Evolutionary conservation across 495 filamentous ascomycete species (phyloP), one percentile per base, ranked within the genome.

Genomic region (Penicillium ochrochloron): DNA sequence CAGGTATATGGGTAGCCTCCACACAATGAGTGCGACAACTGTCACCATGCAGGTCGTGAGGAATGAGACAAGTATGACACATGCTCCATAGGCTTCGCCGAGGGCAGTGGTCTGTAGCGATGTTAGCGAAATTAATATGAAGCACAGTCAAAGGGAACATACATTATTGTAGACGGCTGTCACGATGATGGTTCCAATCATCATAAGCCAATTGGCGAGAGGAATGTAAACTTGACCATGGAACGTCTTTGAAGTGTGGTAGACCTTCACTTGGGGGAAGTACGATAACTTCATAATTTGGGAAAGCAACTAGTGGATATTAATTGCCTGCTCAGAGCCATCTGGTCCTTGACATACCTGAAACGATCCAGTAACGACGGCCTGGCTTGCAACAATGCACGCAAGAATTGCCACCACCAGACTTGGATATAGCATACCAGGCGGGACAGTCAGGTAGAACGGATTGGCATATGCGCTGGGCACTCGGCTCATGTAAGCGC

Each of bases 201-300:
- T 89, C 64, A 92, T 73, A 19, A 92, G 71, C 88, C 88, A 91
- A 66, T 92, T 92, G 1, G 86, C 83, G 29, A 87, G 76, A 0
- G 89, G 89, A 12, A 92, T 86, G 64, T 92, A 92, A 0, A 92
- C 70, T 59, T 92, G 89, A 1, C 88, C 88, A 65, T 92, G 85
- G 66, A 89, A 91, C 6, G 72, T 80, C 19, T 78, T 84, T 2
- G 84, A 88, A 0, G 87, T 90, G 63, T 92, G 87, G 15, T 87
- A 79, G 0, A 89, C 72, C 57, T 88, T 88, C 57, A 92, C 85
- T 55, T 90, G 88, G 14, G 89, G 89, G 60, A 89, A 91, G 69
- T 92, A 92, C 0, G 84, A 88, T 37, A 89, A 70, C 61, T 89
- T 87, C 86, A 91, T 90, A 64, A 90, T 83, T 73, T 92, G 89